Evolutionary conservation across 202 grass and related monocot species (phyloP), one percentile per base, ranked within the genome.

Genomic region (Carex sylvatica): DNA sequence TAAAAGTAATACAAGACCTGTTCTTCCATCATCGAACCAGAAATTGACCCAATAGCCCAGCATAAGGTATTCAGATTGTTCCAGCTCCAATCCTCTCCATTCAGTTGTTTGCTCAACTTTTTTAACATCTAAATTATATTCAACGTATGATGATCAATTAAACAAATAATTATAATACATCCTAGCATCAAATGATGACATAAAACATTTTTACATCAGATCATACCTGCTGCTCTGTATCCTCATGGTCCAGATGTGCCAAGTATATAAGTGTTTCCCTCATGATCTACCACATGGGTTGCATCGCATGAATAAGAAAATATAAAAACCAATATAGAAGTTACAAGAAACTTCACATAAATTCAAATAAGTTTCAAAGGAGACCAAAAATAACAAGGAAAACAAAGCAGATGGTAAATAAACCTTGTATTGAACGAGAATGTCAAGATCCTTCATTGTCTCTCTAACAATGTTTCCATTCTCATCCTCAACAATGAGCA

Each of bases 341-440:
- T 90, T 79, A 20, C 51, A 55, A 58, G 8, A 10, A 31, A 77
- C 26, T 35, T 10, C 23, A 44, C 56, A 80, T 42, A 85, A 11
- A 74, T 47, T 23, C 47, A 16, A 74, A 82, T 31, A 87, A 85
- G 15, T 20, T 51, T 65, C 44, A 22, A 61, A 4, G 12, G 10
- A 80, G 10, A 13, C 12, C 12, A 35, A 61, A 35, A 40, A 14
- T 80, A 9, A 64, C 24, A 63, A 63, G 40, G 22, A 79, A 64
- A 63, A 80, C 33, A 28, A 62, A 74, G 20, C 44, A 84, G 42
- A 82, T 64, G 55, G 54, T 73, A 58, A 14, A 63, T 20, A 70
- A 68, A 99, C 97, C 93, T 99, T 99, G 83, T 99, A 99, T 60
- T 99, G 97, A 77, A 99, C 97, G 82, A 99, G 97, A 82, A 99